Base-by-base conservation (phyloP, 208 protist species). In the Acanthamoeba rhysodes region DNA sequence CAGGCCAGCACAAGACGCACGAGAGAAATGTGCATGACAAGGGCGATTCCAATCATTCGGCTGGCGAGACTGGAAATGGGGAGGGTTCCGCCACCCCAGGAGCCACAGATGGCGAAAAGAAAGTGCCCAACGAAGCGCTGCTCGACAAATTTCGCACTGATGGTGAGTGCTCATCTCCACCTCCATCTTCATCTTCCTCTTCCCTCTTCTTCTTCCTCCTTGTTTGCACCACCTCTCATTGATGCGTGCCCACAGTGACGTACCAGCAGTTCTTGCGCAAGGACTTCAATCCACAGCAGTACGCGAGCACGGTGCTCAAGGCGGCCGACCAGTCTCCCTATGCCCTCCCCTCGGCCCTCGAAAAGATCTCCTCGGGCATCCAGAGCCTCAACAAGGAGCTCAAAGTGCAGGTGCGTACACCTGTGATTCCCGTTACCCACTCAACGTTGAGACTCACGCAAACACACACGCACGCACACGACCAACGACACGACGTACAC, bases 291-390 rank as follows among this genome's bases (percentile, higher is more conserved):
- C 93, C 84, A n/a, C 72, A 59, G 57, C 20, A 45, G 1, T 97
- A 97, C 34, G 95, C 96, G 2, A 96, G 96, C 55, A 88, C 95
- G 59, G 95, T 95, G n/a, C 76, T 97, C 59, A 96, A 96, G 22
- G 80, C 95, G 16, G 64, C 94, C 48, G 62, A 78, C 22, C n/a
- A 45, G 37, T 94, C 90, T 27, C n/a, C 90, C 64, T 50, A 74
- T 22, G 94, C 96, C 0, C 87, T 97, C 9, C 68, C 88, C 18
- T 92, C 90, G 20, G 95, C 96, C 20, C 74, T 97, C 22, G 80
- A 93, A n/a, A 97, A 92, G 76, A 74, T 97, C 6, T 90, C 91
- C 0, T 74, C 41, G 22, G 90, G 88, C 29, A 94, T 91, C 4
- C 64, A 88, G n/a, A 87, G 80, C 16, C 87, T 97, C 41, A 78